Evolutionary conservation across 371 early-diverging fungal species (phyloP).

Genomic region (Apophysomyces trapeziformis): DNA sequence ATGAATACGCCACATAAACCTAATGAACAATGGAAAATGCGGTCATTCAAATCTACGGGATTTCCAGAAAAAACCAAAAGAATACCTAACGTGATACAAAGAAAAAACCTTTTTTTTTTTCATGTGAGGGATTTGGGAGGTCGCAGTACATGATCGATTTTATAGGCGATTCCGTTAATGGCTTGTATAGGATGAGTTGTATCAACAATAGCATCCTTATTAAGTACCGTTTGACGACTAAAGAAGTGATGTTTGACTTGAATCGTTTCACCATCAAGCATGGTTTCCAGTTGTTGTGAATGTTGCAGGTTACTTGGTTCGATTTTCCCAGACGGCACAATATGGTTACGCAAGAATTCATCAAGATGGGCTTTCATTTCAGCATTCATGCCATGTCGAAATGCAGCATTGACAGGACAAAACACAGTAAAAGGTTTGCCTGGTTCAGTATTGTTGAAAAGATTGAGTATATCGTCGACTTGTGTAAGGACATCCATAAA

Average conservation of each 20-base stretch:
- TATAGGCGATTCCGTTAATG: constrained; percentile 51
- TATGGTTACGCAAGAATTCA: constrained; percentile 39
- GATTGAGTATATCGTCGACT: constrained; percentile 32
- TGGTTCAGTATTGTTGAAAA: constrained; percentile 35
- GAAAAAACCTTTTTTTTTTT: constrained; percentile 9
- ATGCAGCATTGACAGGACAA: constrained; percentile 48
- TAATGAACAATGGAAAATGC: constrained; percentile 9
- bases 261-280: constrained; percentile 27
- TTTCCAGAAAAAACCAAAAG: constrained; percentile 12
- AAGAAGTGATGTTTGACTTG: constrained; percentile 37
- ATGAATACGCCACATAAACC: constrained; percentile 10
- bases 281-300: constrained; percentile 26
- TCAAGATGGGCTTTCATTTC: constrained; percentile 26
- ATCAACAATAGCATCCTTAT: constrained; percentile 37
- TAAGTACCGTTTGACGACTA: constrained; percentile 26
- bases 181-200: constrained; percentile 37
- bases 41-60: constrained; percentile 8
- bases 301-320: constrained; percentile 22
- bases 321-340: constrained; percentile 37
- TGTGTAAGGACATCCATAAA: constrained; percentile 50
- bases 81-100: constrained; percentile 3
- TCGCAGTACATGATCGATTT: constrained; percentile 42
- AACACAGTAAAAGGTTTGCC: constrained; percentile 41
- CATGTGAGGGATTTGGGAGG: constrained; percentile 18
- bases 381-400: constrained; percentile 23